Evolutionary conservation across 345 rosid genomes (phyloP).

Genomic region (Salix purpurea): DNA sequence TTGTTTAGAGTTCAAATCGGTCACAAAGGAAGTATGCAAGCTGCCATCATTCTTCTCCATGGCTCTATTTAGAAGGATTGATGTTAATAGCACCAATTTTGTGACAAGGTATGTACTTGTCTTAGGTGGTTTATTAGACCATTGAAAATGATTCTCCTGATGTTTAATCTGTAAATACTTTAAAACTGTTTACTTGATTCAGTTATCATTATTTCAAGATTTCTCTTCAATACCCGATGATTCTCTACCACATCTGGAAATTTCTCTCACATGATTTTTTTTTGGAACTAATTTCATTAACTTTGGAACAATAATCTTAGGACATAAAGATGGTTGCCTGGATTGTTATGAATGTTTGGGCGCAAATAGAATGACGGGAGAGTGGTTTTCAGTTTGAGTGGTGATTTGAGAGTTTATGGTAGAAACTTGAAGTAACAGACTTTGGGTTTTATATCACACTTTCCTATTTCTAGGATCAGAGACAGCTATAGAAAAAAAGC

Average conservation of each 20-base stretch:
- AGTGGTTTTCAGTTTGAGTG: background rate
- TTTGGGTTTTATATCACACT: background rate
- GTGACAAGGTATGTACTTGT: slow-evolving; percentile 58
- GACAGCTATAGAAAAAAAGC: background rate
- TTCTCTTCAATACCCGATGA: background rate
- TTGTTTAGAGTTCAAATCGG: slow-evolving; percentile 66
- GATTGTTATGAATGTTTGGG: background rate
- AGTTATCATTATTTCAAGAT: background rate
- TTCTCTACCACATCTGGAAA: background rate
- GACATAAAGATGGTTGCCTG: background rate
- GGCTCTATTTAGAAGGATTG: slow-evolving; percentile 68
- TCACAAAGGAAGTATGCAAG: slow-evolving; percentile 88
- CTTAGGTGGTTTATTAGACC: background rate
- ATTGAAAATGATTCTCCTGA: background rate
- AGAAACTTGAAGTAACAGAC: background rate
- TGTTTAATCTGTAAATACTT: background rate
- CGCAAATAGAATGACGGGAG: background rate
- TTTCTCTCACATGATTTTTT: background rate
- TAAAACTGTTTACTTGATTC: background rate
- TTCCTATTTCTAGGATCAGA: background rate
- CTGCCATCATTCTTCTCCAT: slow-evolving; percentile 83
- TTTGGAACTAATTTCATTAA: background rate
- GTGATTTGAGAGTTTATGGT: background rate
- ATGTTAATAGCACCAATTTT: slow-evolving; percentile 51
- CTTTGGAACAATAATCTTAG: background rate